A percentile compares a stretch with the other conserved stretches of the same genome.
Conservation (phyloP, 768 basidiomycete species). For the Sistotremastrum suecicum region DNA sequence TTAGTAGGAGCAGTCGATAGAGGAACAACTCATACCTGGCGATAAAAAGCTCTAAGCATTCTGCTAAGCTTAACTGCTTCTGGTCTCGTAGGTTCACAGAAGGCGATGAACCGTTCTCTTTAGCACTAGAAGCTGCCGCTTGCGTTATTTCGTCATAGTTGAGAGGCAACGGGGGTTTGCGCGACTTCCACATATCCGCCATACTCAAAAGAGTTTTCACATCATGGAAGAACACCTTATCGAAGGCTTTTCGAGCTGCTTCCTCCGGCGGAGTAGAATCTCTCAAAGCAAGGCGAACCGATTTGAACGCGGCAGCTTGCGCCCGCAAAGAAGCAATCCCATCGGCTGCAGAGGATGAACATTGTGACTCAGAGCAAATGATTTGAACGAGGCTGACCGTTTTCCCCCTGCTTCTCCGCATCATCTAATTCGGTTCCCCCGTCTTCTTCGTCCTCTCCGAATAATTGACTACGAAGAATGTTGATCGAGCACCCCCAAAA, state of each 20-base stretch:
- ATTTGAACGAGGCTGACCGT: conserved; percentile 38
- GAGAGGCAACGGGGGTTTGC: conserved; percentile 76
- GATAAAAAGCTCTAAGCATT: conserved; percentile 72
- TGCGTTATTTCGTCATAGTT: conserved; percentile 57
- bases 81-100: conserved; percentile 61
- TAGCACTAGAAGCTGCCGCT: conserved; percentile 9
- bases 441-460: conserved; percentile 83
- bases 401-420: conserved; percentile 87
- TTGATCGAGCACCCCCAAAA: not conserved
- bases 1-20: not conserved
- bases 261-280: conserved; percentile 19
- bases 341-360: conserved; percentile 36
- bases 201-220: conserved; percentile 82
- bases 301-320: conserved; percentile 78
- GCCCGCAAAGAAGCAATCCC: conserved; percentile 85
- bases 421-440: conserved; percentile 75
- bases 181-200: conserved; percentile 93
- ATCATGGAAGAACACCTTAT: conserved; percentile 86
- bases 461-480: conserved; percentile 53
- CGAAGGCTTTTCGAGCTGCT: conserved; percentile 62
- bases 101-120: too few relatives aligned
- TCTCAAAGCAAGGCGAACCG: conserved; percentile 60
- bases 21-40: conserved; percentile 43
- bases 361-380: not conserved
- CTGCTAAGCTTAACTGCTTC: conserved; percentile 55